These are phyloP conservation scores for Suhomyces pyralidae DNA, from an alignment of 805 yeast genomes.

Conservation along the genomic window DNA sequence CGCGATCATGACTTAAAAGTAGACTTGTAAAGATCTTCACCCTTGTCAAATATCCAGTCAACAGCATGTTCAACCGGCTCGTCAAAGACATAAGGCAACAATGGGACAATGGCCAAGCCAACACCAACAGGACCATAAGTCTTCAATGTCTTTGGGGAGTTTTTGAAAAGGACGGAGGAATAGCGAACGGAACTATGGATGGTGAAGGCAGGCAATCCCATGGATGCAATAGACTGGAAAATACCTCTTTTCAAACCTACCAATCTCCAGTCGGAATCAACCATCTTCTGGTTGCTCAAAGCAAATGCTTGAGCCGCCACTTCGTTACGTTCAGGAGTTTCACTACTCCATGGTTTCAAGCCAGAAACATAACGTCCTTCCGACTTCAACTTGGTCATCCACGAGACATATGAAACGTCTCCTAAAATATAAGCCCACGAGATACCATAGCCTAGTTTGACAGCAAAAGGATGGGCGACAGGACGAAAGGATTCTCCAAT, in stretches of 20 bases:
- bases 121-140: conserved; percentile 76
- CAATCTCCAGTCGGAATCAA: conserved; percentile 64
- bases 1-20: not conserved
- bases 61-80: conserved; percentile 75
- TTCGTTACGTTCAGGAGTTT: conserved; percentile 41
- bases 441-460: conserved; percentile 62
- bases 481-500: conserved; percentile 86
- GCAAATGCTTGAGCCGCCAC: conserved; percentile 35
- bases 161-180: conserved; percentile 60
- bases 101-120: conserved; percentile 75
- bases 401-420: conserved; percentile 69
- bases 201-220: conserved; percentile 86
- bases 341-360: conserved; percentile 63
- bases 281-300: conserved; percentile 19
- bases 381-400: conserved; percentile 65
- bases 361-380: conserved; percentile 63
- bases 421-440: conserved; percentile 76
- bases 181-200: conserved; percentile 75
- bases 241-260: conserved; percentile 68
- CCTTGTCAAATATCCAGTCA: conserved; percentile 57
- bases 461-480: conserved; percentile 68
- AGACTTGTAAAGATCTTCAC: conserved; percentile 25
- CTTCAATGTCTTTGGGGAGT: conserved; percentile 46
- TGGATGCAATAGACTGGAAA: conserved; percentile 77
- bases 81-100: conserved; percentile 74